Base-by-base conservation (phyloP, 129 eudicot species). In the Flaveria brownii region DNA sequence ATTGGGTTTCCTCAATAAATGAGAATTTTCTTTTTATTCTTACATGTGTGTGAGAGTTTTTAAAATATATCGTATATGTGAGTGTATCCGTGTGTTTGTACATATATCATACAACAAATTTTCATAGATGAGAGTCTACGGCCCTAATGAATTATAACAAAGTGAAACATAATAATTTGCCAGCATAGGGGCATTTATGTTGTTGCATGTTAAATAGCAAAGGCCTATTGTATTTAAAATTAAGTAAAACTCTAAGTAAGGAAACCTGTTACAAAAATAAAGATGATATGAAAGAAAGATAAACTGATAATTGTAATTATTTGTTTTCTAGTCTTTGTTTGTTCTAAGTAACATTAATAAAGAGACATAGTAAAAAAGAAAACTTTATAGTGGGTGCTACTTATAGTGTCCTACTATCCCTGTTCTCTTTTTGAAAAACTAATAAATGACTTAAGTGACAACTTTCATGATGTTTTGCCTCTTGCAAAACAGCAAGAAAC, bases 401-500 rank as follows among this genome's bases (percentile, higher is more conserved):
- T 52, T 16, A 16, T 2, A 52, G 6, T 52, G 59, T 52, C 59
- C 59, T 52, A 52, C 14, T 3, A 52, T 52, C 59, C 14, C 20
- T 52, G 59, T 52, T 52, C 22, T 52, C 59, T 52, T 52, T 52
- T 16, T 52, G 59, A 52, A 16, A 52, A 52, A 20, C 59, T 52
- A 52, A 16, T 52, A 52, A 52, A 52, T 52, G 23, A 52, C 59
- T 52, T 52, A 52, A 52, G 59, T 52, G 59, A 52, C 59, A 52
- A 16, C 59, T 52, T 52, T 52, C 59, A 52, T 52, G 59, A 52
- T 52, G 22, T 52, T 52, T 52, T 52, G 59, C 5, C 8, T 16
- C 59, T 52, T 52, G 23, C 59, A 52, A 16, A 52, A 5, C 59
- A 52, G n/a, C 23, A 52, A 52, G 2, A 52, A 52, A 17, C 59